Evolutionary conservation across 495 filamentous ascomycete species (phyloP).

Genomic region (Neurospora discreta): DNA sequence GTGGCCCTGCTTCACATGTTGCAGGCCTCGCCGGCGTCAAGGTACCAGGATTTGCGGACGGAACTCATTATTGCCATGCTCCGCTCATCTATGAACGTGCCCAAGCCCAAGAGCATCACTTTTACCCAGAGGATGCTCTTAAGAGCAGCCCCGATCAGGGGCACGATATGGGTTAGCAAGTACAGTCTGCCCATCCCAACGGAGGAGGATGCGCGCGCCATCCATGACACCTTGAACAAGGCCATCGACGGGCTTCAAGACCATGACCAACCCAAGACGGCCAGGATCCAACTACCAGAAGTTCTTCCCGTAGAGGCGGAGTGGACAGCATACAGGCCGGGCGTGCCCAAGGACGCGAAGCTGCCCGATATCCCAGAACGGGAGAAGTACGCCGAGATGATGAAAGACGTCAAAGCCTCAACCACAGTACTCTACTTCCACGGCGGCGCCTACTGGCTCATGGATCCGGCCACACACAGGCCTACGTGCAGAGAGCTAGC

Average conservation of each 20-base stretch:
- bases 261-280: conserved; percentile 15
- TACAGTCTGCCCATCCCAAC: conserved; percentile 40
- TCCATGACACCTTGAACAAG: conserved; percentile 47
- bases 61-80: conserved; percentile 61
- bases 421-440: conserved; percentile 78
- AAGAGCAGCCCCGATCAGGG: conserved; percentile 59
- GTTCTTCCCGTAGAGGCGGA: conserved; percentile 61
- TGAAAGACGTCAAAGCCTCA: conserved; percentile 54
- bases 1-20: conserved; percentile 58
- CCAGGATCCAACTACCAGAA: conserved; percentile 29
- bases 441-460: conserved; percentile 74
- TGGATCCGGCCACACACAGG: conserved; percentile 64
- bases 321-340: conserved; percentile 68
- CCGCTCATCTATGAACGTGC: conserved; percentile 45
- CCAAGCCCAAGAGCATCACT: conserved; percentile 38
- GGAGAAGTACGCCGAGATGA: conserved; percentile 61
- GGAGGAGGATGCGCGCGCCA: conserved; percentile 32
- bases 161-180: conserved; percentile 69
- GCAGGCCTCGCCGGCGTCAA: conserved; percentile 49
- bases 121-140: conserved; percentile 51
- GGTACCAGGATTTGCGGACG: conserved; percentile 71
- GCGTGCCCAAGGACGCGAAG: conserved; percentile 41
- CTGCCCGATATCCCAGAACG: conserved; percentile 51
- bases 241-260: conserved; percentile 55
- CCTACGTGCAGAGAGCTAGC: conserved; percentile 35